These are phyloP conservation scores for Penicillium antarcticum DNA, from an alignment of 495 filamentous ascomycete species.

Conservation along the genomic window DNA sequence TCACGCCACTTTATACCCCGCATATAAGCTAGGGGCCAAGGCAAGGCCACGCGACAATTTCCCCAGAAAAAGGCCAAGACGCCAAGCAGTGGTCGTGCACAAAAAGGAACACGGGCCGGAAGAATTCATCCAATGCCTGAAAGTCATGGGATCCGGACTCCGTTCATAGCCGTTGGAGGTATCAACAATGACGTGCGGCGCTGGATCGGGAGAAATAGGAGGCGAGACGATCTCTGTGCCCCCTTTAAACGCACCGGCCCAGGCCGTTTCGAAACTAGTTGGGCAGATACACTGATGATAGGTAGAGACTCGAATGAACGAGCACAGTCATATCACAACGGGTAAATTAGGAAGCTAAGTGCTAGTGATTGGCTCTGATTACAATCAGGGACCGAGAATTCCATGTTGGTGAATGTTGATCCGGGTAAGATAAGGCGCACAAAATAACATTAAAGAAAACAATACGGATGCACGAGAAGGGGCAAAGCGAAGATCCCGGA, in stretches of 20 bases:
- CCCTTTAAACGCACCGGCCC: slow-evolving; percentile 15
- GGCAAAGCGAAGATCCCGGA: slow-evolving; percentile 3
- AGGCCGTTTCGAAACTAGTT: slow-evolving; percentile 23
- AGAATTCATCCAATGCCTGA: neutral
- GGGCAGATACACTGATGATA: slow-evolving; percentile 14
- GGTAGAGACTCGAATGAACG: slow-evolving; percentile 9
- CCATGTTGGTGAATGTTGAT: slow-evolving; percentile 18
- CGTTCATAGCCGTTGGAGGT: neutral
- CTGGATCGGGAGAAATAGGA: slow-evolving; percentile 27
- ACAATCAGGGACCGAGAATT: neutral
- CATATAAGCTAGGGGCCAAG: slow-evolving; percentile 11
- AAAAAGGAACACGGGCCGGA: neutral
- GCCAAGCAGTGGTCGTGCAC: slow-evolving; percentile 10
- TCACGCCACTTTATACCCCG: slow-evolving; percentile 21
- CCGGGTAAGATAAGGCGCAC: slow-evolving; percentile 12
- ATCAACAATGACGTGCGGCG: slow-evolving; percentile 18
- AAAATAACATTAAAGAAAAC: neutral
- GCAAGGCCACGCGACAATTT: slow-evolving; percentile 25
- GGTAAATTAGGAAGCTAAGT: slow-evolving; percentile 24
- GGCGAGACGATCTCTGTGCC: slow-evolving; percentile 8
- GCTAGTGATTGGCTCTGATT: slow-evolving; percentile 12
- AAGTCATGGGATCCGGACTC: slow-evolving; percentile 6
- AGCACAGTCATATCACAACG: slow-evolving; percentile 16
- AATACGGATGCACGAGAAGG: slow-evolving; percentile 6
- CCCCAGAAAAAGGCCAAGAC: slow-evolving; percentile 25